Evolutionary conservation across 768 basidiomycete species (phyloP).

Genomic region (Leucogyrophana mollusca): DNA sequence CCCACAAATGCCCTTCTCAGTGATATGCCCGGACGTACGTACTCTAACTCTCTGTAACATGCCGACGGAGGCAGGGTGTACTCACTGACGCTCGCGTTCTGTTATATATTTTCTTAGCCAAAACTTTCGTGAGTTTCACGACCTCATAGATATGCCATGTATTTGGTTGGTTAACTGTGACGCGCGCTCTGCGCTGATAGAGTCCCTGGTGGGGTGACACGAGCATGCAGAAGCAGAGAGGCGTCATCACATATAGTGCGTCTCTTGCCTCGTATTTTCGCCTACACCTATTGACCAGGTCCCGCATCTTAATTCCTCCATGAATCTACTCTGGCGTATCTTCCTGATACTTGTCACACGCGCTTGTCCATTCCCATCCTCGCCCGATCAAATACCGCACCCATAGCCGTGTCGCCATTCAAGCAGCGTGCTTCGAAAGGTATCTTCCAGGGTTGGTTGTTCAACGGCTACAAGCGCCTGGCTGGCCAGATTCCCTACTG

Average conservation of each 20-base stretch:
- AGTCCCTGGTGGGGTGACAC: constrained; percentile 91
- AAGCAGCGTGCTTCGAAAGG: constrained; percentile 72
- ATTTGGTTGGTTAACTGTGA: not conserved
- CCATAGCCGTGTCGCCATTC: constrained; percentile 78
- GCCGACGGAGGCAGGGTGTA: not conserved
- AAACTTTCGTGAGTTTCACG: constrained; percentile 67
- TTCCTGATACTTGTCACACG: not conserved
- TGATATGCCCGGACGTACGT: constrained; percentile 86
- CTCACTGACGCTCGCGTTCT: constrained; percentile 7
- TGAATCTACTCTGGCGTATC: not conserved
- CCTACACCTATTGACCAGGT: not conserved
- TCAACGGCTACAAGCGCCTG: constrained; percentile 83
- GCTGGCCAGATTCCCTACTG: constrained; percentile 77
- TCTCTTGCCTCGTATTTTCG: constrained; percentile 16
- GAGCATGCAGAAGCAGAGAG: constrained; percentile 67
- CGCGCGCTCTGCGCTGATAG: constrained; percentile 37
- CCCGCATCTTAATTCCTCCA: not conserved
- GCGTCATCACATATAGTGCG: constrained; percentile 81
- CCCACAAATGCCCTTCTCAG: constrained; percentile 52
- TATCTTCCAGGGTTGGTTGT: constrained; percentile 71
- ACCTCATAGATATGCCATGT: not conserved
- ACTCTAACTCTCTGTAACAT: not conserved
- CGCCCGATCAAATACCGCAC: not conserved
- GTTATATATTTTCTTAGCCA: constrained; percentile 44
- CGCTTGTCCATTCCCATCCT: not conserved